Base-by-base conservation (phyloP, 116 monocot genomes). In the Papilionanthe hybrid region DNA sequence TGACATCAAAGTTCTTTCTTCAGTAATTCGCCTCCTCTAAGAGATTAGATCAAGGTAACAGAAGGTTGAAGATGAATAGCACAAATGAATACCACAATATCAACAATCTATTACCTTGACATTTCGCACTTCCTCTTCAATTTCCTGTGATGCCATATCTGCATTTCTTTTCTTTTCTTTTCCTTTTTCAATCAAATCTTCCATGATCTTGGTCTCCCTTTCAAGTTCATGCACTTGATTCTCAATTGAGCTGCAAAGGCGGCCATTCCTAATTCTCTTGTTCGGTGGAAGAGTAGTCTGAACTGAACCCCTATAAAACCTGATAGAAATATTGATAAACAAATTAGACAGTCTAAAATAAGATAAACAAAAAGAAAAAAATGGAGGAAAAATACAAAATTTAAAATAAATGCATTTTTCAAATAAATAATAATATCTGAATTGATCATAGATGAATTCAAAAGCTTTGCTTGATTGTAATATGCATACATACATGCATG, bases 231-330 rank as follows among this genome's bases (percentile, higher is more conserved):
- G 57, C 81, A 99, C 88, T 81, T 87, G 86, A 81, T 90, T 92
- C 68, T 90, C 91, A 79, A 94, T 67, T 43, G 98, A 91, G 78
- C 90, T 86, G 76, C 93, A 91, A 63, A 99, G 79, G n/a, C 95
- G 91, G n/a, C 93, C 91, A 79, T 82, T 74, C 57, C 85, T 87
- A 11, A 25, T 50, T 75, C 89, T 83, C 79, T 72, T 90, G 78
- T 89, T 82, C 78, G 98, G 98, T 81, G 94, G 93, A 29, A 99
- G 90, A 65, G 83, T 94, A 0, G 94, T 99, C 81, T 99, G 88
- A 25, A 95, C 98, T 6, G 85, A 86, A 69, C 91, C 91, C 77
- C 89, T 82, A 79, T 0, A 84, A 76, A 93, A 95, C 95, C 98
- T 99, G 83, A 69, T 37, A 23, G 82, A n/a, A 77, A 44, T 42